Evolutionary conservation across 2,329 filamentous ascomycete genomes (phyloP), one percentile per base, ranked within the genome.

Genomic region (Botrytis squamosa): DNA sequence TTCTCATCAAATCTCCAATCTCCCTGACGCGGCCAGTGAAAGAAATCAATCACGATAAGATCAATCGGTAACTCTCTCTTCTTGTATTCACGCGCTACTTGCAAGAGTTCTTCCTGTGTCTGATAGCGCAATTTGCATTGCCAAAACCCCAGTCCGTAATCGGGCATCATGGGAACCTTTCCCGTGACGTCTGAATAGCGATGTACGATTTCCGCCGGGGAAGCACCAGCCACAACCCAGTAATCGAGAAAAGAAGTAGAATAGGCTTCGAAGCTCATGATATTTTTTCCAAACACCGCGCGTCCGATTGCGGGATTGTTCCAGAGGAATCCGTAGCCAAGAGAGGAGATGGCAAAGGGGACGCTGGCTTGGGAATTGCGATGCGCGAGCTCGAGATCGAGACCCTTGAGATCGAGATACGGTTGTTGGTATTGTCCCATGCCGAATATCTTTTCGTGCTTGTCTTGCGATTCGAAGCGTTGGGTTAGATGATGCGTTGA

Each of bases 351-450:
- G 0, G 86, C 85, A 79, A 91, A 92, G 0, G 90, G 90, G 0
- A 92, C 86, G 68, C 86, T 89, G 6, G 89, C 89, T 79, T 92
- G 90, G 0, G 88, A 91, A 78, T 92, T 92, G 1, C 89, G 85
- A 55, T 92, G 90, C 0, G 90, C 89, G 4, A 92, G 84, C 78
- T 92, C 90, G 1, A 91, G 80, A 73, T 91, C 89, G 0, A 83
- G 79, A 0, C 90, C 90, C 76, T 91, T 91, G 67, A 91, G 83
- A 78, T 91, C 85, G n/a, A 92, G 82, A 70, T 84, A 85, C 0
- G 88, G 87, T 76, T 92, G 89, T 77, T 92, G 90, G 74, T 92
- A 91, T 80, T 92, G 90, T 0, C 90, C 90, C 89, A 91, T 91
- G 33, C 90, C 90, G 77, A 85, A 92, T n/a, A 92, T 87, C 78